phyloP scores from a whole-genome alignment of 2,329 filamentous ascomycete genomes.

The Ophiobolus disseminans region DNA sequence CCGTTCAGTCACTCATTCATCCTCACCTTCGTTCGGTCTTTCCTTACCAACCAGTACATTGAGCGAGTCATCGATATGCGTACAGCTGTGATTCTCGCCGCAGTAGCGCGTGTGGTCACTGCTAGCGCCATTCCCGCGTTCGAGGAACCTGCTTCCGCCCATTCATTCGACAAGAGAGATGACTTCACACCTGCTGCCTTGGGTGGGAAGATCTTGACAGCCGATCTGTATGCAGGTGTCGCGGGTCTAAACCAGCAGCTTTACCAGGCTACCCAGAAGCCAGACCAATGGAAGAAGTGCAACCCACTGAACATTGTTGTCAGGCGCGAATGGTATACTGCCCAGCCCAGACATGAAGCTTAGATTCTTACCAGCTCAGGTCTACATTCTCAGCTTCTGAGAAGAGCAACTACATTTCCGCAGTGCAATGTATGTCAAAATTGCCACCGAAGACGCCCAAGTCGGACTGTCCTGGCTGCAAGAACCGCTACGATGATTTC shows the following conservation, averaged over 20 bases:
- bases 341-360: background rate
- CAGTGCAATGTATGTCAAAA: slow-evolving; percentile 40
- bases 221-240: slow-evolving; percentile 31
- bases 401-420: slow-evolving; percentile 39
- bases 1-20: no score
- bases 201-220: slow-evolving; percentile 25
- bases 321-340: slow-evolving; percentile 53
- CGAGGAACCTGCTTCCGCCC: slow-evolving; percentile 9
- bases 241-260: slow-evolving; percentile 35
- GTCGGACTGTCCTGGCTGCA: slow-evolving; percentile 34
- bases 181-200: slow-evolving; percentile 12
- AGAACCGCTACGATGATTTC: slow-evolving; percentile 42
- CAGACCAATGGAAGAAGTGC: slow-evolving; percentile 39
- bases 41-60: no score
- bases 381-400: slow-evolving; percentile 31
- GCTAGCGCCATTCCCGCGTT: slow-evolving; percentile 23
- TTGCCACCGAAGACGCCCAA: slow-evolving; percentile 31
- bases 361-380: slow-evolving; percentile 20
- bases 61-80: no score
- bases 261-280: slow-evolving; percentile 31
- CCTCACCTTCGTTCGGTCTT: no score
- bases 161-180: slow-evolving; percentile 26
- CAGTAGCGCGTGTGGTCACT: slow-evolving; percentile 9
- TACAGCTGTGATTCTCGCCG: slow-evolving; percentile 21
- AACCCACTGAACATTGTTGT: slow-evolving; percentile 49